Evolutionary conservation across 805 yeast species (phyloP).

Genomic region (Tetrapisispora nanseiensis): DNA sequence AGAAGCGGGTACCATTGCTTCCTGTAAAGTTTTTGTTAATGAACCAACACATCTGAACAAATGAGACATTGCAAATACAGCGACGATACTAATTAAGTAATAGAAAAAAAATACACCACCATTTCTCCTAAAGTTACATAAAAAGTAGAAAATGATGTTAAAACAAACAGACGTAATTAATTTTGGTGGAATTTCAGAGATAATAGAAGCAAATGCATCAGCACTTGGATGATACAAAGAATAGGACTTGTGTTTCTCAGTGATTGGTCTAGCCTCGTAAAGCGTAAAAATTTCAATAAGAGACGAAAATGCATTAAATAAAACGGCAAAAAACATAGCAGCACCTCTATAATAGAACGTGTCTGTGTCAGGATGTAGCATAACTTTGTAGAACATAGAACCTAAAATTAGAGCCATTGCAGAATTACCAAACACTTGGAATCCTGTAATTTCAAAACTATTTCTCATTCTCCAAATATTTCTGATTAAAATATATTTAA

Average conservation of each 20-base stretch:
- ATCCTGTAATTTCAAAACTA: slow-evolving; percentile 35
- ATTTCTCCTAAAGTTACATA: slow-evolving; percentile 42
- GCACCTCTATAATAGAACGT: slow-evolving; percentile 47
- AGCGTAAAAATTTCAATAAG: slow-evolving; percentile 44
- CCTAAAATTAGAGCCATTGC: slow-evolving; percentile 43
- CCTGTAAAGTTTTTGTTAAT: slow-evolving; percentile 29
- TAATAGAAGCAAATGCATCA: slow-evolving; percentile 51
- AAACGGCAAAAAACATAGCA: slow-evolving; percentile 52
- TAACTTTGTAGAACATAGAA: slow-evolving; percentile 44
- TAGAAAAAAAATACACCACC: slow-evolving; percentile 51
- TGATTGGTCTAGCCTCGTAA: slow-evolving; percentile 46
- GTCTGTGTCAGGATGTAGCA: slow-evolving; percentile 27
- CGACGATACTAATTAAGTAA: slow-evolving; percentile 33
- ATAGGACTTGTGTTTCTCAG: slow-evolving; percentile 49
- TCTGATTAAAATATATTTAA: slow-evolving; percentile 36
- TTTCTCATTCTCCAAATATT: slow-evolving; percentile 39
- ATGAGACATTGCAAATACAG: slow-evolving; percentile 49
- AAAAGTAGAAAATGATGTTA: slow-evolving; percentile 42
- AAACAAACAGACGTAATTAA: slow-evolving; percentile 35
- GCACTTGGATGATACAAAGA: slow-evolving; percentile 55
- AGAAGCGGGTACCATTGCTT: slow-evolving; percentile 39
- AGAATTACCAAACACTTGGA: slow-evolving; percentile 33
- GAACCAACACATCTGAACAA: slow-evolving; percentile 37
- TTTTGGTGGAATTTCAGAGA: slow-evolving; percentile 51
- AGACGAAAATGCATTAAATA: slow-evolving; percentile 55